These are phyloP conservation scores for Fusarium anthophilum DNA, from an alignment of 2,329 filamentous ascomycete genomes.

Conservation along the genomic window DNA sequence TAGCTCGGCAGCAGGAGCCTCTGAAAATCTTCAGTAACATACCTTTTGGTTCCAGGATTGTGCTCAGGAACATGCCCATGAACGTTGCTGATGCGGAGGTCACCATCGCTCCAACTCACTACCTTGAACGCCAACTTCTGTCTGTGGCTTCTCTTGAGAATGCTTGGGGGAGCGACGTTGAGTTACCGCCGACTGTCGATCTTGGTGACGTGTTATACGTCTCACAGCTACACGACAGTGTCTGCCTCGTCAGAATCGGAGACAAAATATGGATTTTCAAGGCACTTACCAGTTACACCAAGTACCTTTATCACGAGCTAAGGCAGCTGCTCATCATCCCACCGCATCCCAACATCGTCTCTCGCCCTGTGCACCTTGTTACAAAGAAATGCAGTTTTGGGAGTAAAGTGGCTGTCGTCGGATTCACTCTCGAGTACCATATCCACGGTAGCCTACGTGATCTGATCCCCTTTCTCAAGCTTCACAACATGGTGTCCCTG, in stretches of 20 bases:
- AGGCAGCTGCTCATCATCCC: constrained; percentile 62
- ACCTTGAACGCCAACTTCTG: constrained; percentile 63
- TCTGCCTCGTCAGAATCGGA: constrained; percentile 61
- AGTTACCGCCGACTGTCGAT: constrained; percentile 59
- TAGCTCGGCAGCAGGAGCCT: constrained; percentile 45
- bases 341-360: constrained; percentile 63
- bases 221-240: constrained; percentile 66
- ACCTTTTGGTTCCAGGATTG: constrained; percentile 67
- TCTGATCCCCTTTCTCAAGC: constrained; percentile 60
- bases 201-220: constrained; percentile 60
- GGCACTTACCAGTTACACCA: constrained; percentile 64
- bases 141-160: constrained; percentile 53
- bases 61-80: constrained; percentile 61
- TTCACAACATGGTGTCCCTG: constrained; percentile 55
- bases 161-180: constrained; percentile 55
- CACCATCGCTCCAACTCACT: constrained; percentile 58
- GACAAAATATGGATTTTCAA: constrained; percentile 64
- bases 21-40: constrained; percentile 53
- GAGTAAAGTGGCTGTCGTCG: constrained; percentile 63
- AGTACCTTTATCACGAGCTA: constrained; percentile 70
- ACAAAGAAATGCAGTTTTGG: constrained; percentile 67
- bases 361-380: constrained; percentile 62
- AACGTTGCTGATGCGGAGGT: constrained; percentile 58
- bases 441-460: constrained; percentile 64
- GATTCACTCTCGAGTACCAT: constrained; percentile 66